These are phyloP conservation scores for Xylariaceae sp. DNA, from an alignment of 2,329 filamentous ascomycete genomes.

Conservation along the genomic window DNA sequence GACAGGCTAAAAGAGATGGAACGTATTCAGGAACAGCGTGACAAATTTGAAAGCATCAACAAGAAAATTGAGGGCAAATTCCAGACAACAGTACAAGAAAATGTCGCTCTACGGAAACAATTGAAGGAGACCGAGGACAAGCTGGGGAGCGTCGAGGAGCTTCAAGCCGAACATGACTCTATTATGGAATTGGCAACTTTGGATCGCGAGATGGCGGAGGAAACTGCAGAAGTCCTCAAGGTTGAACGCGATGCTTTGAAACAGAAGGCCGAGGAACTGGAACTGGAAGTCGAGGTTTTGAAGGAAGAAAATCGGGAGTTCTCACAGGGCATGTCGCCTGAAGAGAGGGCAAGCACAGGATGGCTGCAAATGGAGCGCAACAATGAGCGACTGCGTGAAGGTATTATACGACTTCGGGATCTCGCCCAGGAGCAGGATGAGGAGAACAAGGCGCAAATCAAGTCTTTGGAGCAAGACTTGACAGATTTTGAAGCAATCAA, in stretches of 20 bases:
- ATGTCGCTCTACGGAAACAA: slow-evolving; percentile 67
- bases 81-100: slow-evolving; percentile 77
- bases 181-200: slow-evolving; percentile 81
- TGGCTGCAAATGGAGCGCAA: slow-evolving; percentile 90
- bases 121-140: slow-evolving; percentile 69
- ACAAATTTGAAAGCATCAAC: slow-evolving; percentile 77
- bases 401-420: slow-evolving; percentile 77
- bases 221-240: slow-evolving; percentile 77
- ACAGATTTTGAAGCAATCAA: slow-evolving; percentile 62
- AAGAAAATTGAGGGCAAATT: slow-evolving; percentile 88
- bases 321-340: slow-evolving; percentile 76
- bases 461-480: slow-evolving; percentile 66
- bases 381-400: slow-evolving; percentile 82
- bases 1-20: slow-evolving; percentile 79
- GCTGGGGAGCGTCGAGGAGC: slow-evolving; percentile 63
- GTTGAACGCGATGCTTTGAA: slow-evolving; percentile 74
- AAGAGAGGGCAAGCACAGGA: slow-evolving; percentile 78
- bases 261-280: slow-evolving; percentile 72
- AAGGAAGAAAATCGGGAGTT: slow-evolving; percentile 83
- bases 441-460: slow-evolving; percentile 70
- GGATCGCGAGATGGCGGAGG: slow-evolving; percentile 94
- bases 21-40: slow-evolving; percentile 67
- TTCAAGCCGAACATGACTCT: slow-evolving; percentile 79
- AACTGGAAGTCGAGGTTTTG: slow-evolving; percentile 82
- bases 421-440: slow-evolving; percentile 80